phyloP scores from a whole-genome alignment of 2,329 filamentous ascomycete species.

The Fusarium goolgardi region DNA sequence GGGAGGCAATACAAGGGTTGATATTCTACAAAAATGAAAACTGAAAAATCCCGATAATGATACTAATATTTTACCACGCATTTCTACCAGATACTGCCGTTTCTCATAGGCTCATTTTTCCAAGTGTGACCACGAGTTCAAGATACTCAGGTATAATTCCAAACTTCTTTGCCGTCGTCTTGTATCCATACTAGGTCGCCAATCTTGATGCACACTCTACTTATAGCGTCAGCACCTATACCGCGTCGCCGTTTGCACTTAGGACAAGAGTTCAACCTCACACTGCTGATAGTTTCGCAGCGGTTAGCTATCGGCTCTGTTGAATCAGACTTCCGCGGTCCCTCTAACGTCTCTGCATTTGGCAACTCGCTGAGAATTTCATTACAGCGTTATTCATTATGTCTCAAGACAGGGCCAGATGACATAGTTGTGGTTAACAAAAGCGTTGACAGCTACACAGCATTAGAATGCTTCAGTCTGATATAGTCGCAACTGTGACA shows the following conservation, averaged over 20 bases:
- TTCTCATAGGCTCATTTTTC: accelerated
- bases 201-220: not conserved
- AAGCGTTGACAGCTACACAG: accelerated
- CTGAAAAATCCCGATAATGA: not conserved
- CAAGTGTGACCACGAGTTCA: not conserved
- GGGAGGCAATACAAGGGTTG: not conserved
- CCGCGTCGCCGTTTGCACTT: accelerated
- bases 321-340: no score
- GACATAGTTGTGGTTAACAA: not conserved
- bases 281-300: not conserved
- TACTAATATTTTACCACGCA: not conserved
- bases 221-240: not conserved
- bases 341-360: no score
- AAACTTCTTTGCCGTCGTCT: not conserved
- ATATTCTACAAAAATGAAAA: not conserved
- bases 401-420: not conserved
- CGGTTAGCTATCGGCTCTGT: not conserved
- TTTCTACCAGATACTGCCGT: not conserved
- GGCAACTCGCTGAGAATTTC: no score
- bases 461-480: not conserved
- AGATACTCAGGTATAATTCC: not conserved
- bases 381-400: not conserved
- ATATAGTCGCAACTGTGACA: not conserved
- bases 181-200: not conserved
- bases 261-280: accelerated